These are phyloP conservation scores for Huntiella bhutanensis DNA, from an alignment of 2,329 filamentous ascomycete genomes.

Conservation along the genomic window DNA sequence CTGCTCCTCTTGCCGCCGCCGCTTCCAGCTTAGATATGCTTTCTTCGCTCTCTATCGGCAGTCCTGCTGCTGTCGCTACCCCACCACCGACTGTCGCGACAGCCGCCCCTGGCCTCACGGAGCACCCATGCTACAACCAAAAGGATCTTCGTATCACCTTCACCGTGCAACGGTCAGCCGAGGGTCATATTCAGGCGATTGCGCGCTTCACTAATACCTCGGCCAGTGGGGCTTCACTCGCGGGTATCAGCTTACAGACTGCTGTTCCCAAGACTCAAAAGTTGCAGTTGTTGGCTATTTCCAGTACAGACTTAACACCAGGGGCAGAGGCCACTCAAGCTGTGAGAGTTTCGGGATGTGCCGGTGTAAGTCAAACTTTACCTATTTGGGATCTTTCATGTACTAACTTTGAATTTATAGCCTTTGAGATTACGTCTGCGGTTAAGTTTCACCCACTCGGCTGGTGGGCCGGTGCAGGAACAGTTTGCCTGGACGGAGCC, in stretches of 20 bases:
- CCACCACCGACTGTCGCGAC: slow-evolving; percentile 15
- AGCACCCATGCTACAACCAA: slow-evolving; percentile 63
- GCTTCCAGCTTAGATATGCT: slow-evolving; percentile 31
- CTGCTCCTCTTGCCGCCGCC: slow-evolving; percentile 19
- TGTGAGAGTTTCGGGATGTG: slow-evolving; percentile 72
- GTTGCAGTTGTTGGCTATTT: slow-evolving; percentile 78
- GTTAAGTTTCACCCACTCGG: slow-evolving; percentile 58
- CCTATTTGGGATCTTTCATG: background rate
- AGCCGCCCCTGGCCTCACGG: slow-evolving; percentile 26
- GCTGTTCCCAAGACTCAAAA: slow-evolving; percentile 95
- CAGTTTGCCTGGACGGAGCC: slow-evolving; percentile 96
- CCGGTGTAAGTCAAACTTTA: slow-evolving; percentile 54
- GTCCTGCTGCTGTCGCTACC: slow-evolving; percentile 17
- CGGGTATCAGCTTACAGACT: slow-evolving; percentile 69
- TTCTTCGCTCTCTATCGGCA: slow-evolving; percentile 23
- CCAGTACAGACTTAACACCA: slow-evolving; percentile 53
- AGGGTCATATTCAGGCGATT: slow-evolving; percentile 60
- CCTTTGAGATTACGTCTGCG: slow-evolving; percentile 70
- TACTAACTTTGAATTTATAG: slow-evolving; percentile 26
- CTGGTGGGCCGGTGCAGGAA: slow-evolving; percentile 55
- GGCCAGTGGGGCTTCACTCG: slow-evolving; percentile 38
- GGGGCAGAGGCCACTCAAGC: slow-evolving; percentile 74
- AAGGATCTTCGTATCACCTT: slow-evolving; percentile 70
- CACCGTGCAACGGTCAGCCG: slow-evolving; percentile 64
- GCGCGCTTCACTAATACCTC: slow-evolving; percentile 70